Evolutionary conservation across 257 asterid species (phyloP).

Genomic region (Solanum chiquidenum): DNA sequence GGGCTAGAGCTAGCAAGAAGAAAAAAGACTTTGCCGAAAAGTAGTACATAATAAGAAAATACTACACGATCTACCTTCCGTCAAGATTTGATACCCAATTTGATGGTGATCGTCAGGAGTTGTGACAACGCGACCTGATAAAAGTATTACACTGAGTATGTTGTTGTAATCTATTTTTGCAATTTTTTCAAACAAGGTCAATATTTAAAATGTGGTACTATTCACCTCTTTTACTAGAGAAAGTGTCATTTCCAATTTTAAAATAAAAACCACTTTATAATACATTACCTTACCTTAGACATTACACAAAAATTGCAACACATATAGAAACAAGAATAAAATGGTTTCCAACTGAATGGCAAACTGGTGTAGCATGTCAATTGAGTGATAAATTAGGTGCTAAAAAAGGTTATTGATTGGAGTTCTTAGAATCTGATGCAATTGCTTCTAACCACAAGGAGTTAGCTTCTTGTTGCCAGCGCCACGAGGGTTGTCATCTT

Average conservation of each 20-base stretch:
- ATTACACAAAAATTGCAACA: background rate
- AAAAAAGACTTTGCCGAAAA: too few relatives aligned
- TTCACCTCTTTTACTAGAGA: too few relatives aligned
- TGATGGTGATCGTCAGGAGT: too few relatives aligned
- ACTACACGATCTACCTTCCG: too few relatives aligned
- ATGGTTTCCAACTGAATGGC: background rate
- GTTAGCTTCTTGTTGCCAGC: conserved; percentile 97
- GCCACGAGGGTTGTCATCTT: conserved; percentile 96
- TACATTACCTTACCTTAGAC: background rate
- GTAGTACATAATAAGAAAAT: too few relatives aligned
- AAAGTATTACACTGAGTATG: too few relatives aligned
- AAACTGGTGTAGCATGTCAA: background rate
- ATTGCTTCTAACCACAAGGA: conserved; percentile 57
- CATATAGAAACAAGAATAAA: background rate
- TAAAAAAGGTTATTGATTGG: background rate
- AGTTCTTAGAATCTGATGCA: background rate
- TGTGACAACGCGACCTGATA: too few relatives aligned
- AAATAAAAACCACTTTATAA: background rate
- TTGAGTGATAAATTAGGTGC: background rate
- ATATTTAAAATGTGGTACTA: background rate
- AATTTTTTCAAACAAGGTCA: background rate
- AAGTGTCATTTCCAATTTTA: background rate
- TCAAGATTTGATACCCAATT: too few relatives aligned
- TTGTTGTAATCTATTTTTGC: background rate
- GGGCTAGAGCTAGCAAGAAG: too few relatives aligned